Evolutionary conservation across 2,329 filamentous ascomycete genomes (phyloP).

Genomic region (Talaromyces sp.): DNA sequence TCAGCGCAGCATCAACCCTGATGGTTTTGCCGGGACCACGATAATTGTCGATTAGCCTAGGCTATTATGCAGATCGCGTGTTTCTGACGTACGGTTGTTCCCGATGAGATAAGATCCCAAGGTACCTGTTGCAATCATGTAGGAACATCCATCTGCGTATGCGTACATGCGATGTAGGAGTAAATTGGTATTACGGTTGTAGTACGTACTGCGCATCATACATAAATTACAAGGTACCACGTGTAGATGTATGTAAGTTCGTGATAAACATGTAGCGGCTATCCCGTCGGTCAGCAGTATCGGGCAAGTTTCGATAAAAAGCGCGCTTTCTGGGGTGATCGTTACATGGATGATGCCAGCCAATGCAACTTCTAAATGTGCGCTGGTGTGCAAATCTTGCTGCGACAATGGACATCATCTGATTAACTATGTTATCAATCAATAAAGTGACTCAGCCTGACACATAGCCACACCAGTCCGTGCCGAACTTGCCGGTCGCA

Average conservation of each 20-base stretch:
- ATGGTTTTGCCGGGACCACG: background rate
- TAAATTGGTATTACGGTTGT: background rate
- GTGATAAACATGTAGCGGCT: background rate
- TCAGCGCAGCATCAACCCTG: background rate
- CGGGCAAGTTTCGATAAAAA: background rate
- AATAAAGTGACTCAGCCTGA: background rate
- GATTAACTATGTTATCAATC: background rate
- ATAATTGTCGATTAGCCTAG: constrained; percentile 20
- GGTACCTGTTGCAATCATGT: background rate
- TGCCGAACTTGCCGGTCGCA: background rate
- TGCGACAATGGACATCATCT: background rate
- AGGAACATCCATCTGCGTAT: too few relatives aligned
- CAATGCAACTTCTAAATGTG: background rate
- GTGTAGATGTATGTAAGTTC: background rate
- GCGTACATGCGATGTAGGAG: background rate
- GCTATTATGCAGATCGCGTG: constrained; percentile 16
- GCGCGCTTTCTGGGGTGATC: background rate
- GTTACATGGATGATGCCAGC: background rate
- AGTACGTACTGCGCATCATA: background rate
- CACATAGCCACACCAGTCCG: background rate
- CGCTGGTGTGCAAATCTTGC: background rate
- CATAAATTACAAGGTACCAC: background rate
- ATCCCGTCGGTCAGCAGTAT: background rate
- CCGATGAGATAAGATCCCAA: background rate
- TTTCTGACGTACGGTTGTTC: background rate